Evolutionary conservation across 2,329 filamentous ascomycete genomes (phyloP).

Genomic region (Nigrospora sphaerica): DNA sequence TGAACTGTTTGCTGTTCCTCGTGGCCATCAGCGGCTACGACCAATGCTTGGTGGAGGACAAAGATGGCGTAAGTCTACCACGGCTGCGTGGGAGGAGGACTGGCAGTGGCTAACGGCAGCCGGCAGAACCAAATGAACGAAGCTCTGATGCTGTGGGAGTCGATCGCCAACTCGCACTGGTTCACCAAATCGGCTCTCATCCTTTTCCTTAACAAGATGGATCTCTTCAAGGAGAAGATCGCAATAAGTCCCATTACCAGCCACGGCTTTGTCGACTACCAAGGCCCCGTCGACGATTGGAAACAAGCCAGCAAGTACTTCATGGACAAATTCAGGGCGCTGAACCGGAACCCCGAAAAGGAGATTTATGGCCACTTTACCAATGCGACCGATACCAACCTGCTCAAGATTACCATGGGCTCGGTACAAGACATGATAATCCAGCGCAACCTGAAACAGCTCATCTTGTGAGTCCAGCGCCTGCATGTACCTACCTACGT

Average conservation of each 20-base stretch:
- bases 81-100: not conserved
- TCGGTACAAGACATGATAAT: slow-evolving; percentile 86
- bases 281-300: slow-evolving; percentile 62
- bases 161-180: slow-evolving; percentile 80
- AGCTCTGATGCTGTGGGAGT: slow-evolving; percentile 80
- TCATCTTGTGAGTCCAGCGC: slow-evolving; percentile 55
- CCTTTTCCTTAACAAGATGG: slow-evolving; percentile 83
- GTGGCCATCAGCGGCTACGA: slow-evolving; percentile 96
- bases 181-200: slow-evolving; percentile 77
- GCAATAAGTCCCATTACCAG: slow-evolving; percentile 62
- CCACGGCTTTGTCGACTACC: slow-evolving; percentile 73
- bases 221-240: slow-evolving; percentile 75
- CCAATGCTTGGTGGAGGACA: slow-evolving; percentile 91
- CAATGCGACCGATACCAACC: slow-evolving; percentile 60
- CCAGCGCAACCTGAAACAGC: slow-evolving; percentile 72
- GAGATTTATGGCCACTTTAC: slow-evolving; percentile 58
- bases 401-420: slow-evolving; percentile 80
- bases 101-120: slow-evolving; percentile 5
- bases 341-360: slow-evolving; percentile 63
- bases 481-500: not conserved
- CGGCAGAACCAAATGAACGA: slow-evolving; percentile 84
- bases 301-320: slow-evolving; percentile 76
- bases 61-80: slow-evolving; percentile 70
- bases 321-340: slow-evolving; percentile 69
- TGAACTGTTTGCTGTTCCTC: slow-evolving; percentile 85